Evolutionary conservation across 169 alveolate species (phyloP), one percentile per base, ranked within the genome.

Genomic region (Blepharisma undulans): DNA sequence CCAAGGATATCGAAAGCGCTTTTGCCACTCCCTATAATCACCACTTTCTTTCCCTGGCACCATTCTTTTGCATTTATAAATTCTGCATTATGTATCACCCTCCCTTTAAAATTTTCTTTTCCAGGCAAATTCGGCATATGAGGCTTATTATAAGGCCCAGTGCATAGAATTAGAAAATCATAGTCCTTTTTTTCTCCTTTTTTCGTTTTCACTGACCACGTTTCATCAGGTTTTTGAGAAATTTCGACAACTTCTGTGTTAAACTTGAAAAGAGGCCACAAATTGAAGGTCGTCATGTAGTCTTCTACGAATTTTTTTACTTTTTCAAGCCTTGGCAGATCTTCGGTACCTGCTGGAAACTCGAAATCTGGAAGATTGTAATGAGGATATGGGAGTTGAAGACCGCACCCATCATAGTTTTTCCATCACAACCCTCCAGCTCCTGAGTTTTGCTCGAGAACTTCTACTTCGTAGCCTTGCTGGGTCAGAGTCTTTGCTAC

Each of bases 361-460:
- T 25, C 84, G n/a, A 71, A 72, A 32, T 86, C 91, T 19, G 91
- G 91, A 19, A 86, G 48, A 22, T 61, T 72, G 84, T 86, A 86
- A 22, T 71, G 84, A 10, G 27, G 48, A 27, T 29, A 27, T 22
- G 48, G 91, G 60, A 29, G 30, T 32, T 86, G 84, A 25, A 86
- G 84, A n/a, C 91, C 91, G n/a, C 84, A 61, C 48, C 91, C 91
- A 86, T 86, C 91, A 66, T 86, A 86, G 84, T 86, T 86, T 71
- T 61, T 19, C 27, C 29, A 34, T 85, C 91, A 86, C 25, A 86
- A 22, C 14, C 91, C 91, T 22, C 91, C 91, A 72, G 36, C 25
- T 0, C 76, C 48, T 22, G 80, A 7, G 66, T 86, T 86, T 72
- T 72, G 61, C n/a, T 86, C 91, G 22, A 86, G 27, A 27, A 86